Percentiles rank a stretch among this genome's conserved stretches.
Evolutionary conservation across 805 yeast genomes (phyloP).

Genomic region (Saccharomyces paradoxus): DNA sequence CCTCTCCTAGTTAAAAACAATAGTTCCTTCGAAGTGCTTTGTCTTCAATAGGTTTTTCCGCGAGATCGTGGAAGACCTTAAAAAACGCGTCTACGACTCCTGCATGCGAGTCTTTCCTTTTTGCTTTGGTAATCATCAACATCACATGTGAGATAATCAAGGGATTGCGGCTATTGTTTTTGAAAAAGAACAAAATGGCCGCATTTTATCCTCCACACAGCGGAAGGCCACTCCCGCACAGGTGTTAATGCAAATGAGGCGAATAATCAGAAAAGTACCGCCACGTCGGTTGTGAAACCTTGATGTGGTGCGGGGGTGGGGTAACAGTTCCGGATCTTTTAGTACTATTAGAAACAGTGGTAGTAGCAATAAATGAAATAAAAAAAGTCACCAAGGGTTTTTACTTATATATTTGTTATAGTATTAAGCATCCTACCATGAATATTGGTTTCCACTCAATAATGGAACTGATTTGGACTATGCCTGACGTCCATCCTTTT

Average conservation of each 20-base stretch:
- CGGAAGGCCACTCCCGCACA: neutral
- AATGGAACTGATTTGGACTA: neutral
- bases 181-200: neutral
- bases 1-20: neutral
- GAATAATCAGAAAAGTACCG: neutral
- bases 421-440: neutral
- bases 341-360: neutral
- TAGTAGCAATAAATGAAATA: neutral
- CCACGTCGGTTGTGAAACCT: neutral
- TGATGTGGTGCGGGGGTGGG: neutral
- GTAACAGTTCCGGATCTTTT: neutral
- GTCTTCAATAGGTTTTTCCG: neutral
- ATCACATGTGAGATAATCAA: neutral
- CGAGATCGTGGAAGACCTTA: neutral
- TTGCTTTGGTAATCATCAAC: neutral
- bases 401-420: neutral
- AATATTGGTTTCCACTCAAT: neutral
- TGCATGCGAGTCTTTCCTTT: neutral
- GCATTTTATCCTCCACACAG: neutral
- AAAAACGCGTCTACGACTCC: neutral
- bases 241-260: neutral
- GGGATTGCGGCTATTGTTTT: neutral
- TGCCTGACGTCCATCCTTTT: slow-evolving; percentile 13
- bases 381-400: neutral
- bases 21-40: neutral